Base-by-base conservation (phyloP, 2,329 filamentous ascomycete genomes). In the Taxawa tesnikishii region DNA sequence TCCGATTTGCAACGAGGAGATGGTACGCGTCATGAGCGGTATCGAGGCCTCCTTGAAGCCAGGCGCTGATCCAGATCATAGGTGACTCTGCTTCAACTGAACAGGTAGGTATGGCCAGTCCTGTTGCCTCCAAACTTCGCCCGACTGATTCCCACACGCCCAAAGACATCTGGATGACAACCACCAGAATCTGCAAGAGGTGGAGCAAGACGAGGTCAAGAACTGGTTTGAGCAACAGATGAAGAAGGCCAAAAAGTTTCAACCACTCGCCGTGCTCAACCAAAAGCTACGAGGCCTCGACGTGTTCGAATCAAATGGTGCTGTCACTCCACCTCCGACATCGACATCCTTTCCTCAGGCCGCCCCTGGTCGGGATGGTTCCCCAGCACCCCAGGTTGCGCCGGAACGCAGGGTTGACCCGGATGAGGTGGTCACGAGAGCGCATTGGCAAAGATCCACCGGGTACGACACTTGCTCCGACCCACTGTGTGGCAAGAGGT, bases 1-100 rank as follows among this genome's bases (percentile, higher is more conserved):
- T 55, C 90, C 90, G n/a, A 98, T 98, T 52, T 98, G 90, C 59
- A 85, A 78, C 46, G 92, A 96, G 60, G 87, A 94, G 58, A 98
- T 98, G 90, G 85, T 90, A 62, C 30, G 39, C 24, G 16, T 12
- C 9, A 13, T 4, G 11, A 28, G 16, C 15, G 13, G 12, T 9
- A 12, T 7, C 16, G 32, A 28, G 24, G 14, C 10, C 10, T 5
- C 17, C 25, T 26, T 12, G 13, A 3, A 15, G 14, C 3, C 21
- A 4, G n/a, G 13, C 24, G 28, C 28, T 29, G 15, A 29, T 18
- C 15, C n/a, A 31, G 10, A 11, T 6, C 7, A 5, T 12, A 92
- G 83, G 69, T 96, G 50, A 96, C 90, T 10, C 62, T 98, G 29
- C 63, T 98, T 24, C 90, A 98, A 60, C 65, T 98, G 25, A 96